Conservation (phyloP, 2,329 filamentous ascomycete species). For the Graphiopsis chlorocephala region DNA sequence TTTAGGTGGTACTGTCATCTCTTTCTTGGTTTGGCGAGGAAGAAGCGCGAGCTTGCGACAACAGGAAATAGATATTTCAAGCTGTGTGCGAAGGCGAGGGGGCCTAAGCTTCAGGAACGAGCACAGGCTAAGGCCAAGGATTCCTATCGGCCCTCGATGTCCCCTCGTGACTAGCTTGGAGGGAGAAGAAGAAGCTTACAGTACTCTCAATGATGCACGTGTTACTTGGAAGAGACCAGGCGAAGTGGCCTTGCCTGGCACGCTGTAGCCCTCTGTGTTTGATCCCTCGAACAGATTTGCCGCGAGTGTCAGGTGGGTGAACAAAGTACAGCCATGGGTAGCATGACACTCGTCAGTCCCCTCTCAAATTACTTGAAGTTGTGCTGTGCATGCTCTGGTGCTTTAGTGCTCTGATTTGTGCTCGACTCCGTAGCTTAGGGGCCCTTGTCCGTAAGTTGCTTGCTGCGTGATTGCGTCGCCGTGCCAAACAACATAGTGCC, state of each 20-base stretch:
- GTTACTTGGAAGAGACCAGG: background rate
- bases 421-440: background rate
- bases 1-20: background rate
- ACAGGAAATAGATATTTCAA: background rate
- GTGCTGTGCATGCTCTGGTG: background rate
- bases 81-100: background rate
- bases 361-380: background rate
- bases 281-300: background rate
- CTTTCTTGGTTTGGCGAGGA: background rate
- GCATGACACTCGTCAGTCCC: background rate
- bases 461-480: slow-evolving; percentile 6
- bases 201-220: background rate
- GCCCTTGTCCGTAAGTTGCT: background rate
- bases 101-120: background rate
- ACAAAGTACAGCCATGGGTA: background rate
- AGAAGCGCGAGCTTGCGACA: background rate
- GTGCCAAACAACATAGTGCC: background rate
- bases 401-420: background rate
- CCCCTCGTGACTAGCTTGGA: background rate
- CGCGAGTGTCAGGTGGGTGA: background rate
- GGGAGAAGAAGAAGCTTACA: background rate
- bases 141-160: background rate
- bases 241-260: background rate
- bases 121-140: background rate
- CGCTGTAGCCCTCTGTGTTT: background rate